Evolutionary conservation across 2,329 filamentous ascomycete genomes (phyloP).

Genomic region (Trichoderma polysporum): DNA sequence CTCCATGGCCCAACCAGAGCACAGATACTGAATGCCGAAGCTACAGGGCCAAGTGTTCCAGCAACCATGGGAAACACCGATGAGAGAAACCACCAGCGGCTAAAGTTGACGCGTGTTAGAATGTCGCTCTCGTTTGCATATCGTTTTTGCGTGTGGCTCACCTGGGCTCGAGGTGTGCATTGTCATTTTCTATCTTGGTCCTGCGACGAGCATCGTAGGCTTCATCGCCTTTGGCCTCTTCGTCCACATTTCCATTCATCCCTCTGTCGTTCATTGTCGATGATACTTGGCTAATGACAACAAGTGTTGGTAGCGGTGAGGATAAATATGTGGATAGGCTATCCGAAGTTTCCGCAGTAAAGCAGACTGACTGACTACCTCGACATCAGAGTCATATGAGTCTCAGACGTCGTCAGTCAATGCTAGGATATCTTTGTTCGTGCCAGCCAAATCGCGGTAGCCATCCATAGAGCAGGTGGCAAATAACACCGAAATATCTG

Average conservation of each 20-base stretch:
- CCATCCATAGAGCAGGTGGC: background rate
- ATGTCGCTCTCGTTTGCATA: too few relatives aligned
- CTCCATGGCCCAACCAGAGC: slow-evolving; percentile 71
- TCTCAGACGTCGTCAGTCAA: background rate
- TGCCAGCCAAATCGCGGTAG: background rate
- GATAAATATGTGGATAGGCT: background rate
- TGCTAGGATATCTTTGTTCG: background rate
- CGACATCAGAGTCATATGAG: background rate
- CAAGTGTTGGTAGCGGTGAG: background rate
- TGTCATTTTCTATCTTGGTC: slow-evolving; percentile 8
- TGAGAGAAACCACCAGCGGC: slow-evolving; percentile 60
- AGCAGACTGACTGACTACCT: background rate
- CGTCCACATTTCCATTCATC: background rate
- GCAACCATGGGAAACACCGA: slow-evolving; percentile 75
- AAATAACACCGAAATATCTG: background rate
- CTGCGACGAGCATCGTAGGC: background rate
- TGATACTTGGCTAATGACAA: background rate
- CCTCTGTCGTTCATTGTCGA: background rate
- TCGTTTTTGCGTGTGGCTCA: background rate
- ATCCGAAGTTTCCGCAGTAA: background rate
- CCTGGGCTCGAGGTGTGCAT: slow-evolving; percentile 3
- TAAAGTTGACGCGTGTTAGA: background rate
- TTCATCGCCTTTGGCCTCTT: background rate
- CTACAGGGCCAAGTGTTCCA: slow-evolving; percentile 80
- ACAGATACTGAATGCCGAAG: slow-evolving; percentile 84